phyloP scores from a whole-genome alignment of 345 rosid species.

The Acer negundo region DNA sequence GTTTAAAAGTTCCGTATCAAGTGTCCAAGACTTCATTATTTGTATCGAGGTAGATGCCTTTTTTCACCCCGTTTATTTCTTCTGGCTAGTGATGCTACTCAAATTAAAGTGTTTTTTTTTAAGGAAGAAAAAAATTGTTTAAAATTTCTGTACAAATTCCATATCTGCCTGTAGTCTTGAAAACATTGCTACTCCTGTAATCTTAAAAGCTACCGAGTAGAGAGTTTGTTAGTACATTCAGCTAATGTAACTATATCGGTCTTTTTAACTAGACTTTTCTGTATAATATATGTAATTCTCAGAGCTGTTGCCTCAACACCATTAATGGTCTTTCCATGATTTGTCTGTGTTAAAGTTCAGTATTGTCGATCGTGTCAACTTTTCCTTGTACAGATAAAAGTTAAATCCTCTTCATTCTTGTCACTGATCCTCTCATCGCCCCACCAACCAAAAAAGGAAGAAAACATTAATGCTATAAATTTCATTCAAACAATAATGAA shows the following conservation, averaged over 20 bases:
- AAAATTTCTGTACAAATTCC: not conserved
- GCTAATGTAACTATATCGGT: not conserved
- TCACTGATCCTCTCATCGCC: not conserved
- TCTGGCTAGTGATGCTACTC: conserved; percentile 13
- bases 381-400: not conserved
- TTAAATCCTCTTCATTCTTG: not conserved
- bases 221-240: not conserved
- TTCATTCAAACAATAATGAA: conserved; percentile 25
- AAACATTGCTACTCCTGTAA: not conserved
- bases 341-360: not conserved
- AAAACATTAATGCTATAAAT: not conserved
- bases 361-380: not conserved
- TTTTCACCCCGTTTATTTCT: conserved; percentile 23
- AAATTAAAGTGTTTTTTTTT: not conserved
- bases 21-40: conserved; percentile 95
- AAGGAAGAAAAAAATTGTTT: not conserved
- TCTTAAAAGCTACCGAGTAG: not conserved
- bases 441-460: not conserved
- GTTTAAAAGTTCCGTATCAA: conserved; percentile 78
- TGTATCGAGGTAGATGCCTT: conserved; percentile 87
- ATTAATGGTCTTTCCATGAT: no score
- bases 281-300: not conserved
- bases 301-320: no score
- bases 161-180: not conserved
- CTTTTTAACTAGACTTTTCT: not conserved